Conservation (phyloP, 768 basidiomycete species). For the Nevesoporus exiguus region DNA sequence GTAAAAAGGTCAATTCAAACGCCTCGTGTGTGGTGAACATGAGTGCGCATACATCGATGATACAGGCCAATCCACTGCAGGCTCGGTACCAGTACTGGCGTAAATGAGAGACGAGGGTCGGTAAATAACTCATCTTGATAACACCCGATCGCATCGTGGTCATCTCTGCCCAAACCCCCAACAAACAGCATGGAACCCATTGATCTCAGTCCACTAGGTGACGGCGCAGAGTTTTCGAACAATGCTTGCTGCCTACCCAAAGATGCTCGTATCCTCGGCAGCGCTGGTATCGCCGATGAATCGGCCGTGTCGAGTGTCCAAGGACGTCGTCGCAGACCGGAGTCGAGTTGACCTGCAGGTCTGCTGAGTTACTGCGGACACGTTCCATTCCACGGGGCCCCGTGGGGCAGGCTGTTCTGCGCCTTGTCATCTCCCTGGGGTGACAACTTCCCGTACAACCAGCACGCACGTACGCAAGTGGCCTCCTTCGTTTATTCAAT, state of each 20-base stretch:
- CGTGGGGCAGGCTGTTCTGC: not conserved
- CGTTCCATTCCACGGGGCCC: not conserved
- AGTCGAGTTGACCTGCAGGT: not conserved
- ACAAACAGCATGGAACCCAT: not conserved
- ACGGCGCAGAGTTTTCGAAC: not conserved
- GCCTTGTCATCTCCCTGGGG: not conserved
- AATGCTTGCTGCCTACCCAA: not conserved
- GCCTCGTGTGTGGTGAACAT: not conserved
- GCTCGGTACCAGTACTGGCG: not conserved
- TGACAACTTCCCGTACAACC: not conserved
- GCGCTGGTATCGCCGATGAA: not conserved
- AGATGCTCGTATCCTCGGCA: not conserved
- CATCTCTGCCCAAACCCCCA: not conserved
- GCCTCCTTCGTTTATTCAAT: not conserved
- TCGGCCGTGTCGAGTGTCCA: not conserved
- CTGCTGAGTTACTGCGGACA: not conserved
- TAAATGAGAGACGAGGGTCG: not conserved
- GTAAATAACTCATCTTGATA: not conserved
- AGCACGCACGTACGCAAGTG: not conserved
- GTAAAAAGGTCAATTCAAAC: not conserved
- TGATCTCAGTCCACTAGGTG: not conserved
- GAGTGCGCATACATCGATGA: conserved; percentile 1
- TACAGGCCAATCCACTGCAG: not conserved
- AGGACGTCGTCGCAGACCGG: not conserved
- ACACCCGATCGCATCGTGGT: not conserved